Conservation (phyloP, 106 monocot species). For the Chionographis japonica region DNA sequence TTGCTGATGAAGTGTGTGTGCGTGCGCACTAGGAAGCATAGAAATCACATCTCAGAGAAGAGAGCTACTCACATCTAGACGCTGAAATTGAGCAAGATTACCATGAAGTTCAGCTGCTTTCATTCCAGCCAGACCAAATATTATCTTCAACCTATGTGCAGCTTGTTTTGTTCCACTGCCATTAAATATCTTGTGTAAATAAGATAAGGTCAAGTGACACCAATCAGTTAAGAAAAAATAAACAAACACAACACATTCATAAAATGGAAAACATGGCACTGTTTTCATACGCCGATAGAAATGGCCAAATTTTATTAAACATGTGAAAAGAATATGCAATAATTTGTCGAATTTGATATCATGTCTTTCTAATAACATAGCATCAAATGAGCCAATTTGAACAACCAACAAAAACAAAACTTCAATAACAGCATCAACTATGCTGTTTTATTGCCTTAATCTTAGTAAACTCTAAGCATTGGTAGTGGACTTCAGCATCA, state of each 20-base stretch:
- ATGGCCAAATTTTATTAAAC: too few species aligned
- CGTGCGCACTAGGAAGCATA: neutral
- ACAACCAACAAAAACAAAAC: too few species aligned
- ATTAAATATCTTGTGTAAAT: conserved; percentile 2
- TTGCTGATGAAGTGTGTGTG: too few species aligned
- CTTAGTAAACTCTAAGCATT: too few species aligned
- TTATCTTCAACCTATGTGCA: conserved; percentile 95
- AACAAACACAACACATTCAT: neutral
- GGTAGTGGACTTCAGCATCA: too few species aligned
- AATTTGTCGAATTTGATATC: too few species aligned
- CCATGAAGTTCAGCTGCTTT: conserved; percentile 99
- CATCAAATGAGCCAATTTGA: too few species aligned
- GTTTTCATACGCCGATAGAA: too few species aligned
- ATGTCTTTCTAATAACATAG: too few species aligned
- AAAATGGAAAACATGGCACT: neutral
- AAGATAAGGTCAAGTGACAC: neutral
- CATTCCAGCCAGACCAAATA: conserved; percentile 89
- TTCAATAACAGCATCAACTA: too few species aligned
- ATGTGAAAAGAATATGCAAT: too few species aligned
- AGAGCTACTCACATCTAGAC: conserved; percentile 81
- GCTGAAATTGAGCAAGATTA: conserved; percentile 93
- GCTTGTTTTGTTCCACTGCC: conserved; percentile 86
- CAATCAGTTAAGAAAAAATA: neutral
- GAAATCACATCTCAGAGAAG: neutral
- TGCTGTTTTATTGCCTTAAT: too few species aligned